phyloP scores from a whole-genome alignment of 768 basidiomycete species.

The Chalciporus pseudorubinellus region DNA sequence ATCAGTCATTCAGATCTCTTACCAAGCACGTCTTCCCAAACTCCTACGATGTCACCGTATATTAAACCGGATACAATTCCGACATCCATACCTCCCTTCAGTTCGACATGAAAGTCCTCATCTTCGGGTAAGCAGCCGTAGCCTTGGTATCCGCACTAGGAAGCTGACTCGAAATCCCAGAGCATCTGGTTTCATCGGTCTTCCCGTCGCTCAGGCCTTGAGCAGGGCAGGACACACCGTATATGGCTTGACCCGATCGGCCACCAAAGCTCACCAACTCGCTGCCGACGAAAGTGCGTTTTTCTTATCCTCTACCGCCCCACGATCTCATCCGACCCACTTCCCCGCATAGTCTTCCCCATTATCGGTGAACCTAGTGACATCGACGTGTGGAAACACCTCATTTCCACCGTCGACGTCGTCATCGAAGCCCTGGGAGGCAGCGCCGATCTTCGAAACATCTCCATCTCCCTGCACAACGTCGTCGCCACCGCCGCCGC shows the following conservation, averaged over 20 bases:
- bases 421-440: slow-evolving; percentile 21
- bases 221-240: slow-evolving; percentile 35
- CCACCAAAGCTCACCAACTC: slow-evolving; percentile 19
- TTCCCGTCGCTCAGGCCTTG: slow-evolving; percentile 33
- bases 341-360: slow-evolving; percentile 23
- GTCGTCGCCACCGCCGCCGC: slow-evolving; percentile 16
- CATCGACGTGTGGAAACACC: slow-evolving; percentile 13
- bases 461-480: slow-evolving; percentile 18
- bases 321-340: background rate
- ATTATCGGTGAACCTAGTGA: slow-evolving; percentile 18
- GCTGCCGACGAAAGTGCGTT: slow-evolving; percentile 25
- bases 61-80: background rate
- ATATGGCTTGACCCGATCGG: slow-evolving; percentile 33
- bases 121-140: slow-evolving; percentile 13
- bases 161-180: too few relatives aligned
- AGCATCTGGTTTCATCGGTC: slow-evolving; percentile 32
- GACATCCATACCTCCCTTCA: too few relatives aligned
- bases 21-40: background rate
- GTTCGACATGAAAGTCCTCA: slow-evolving; percentile 13
- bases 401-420: slow-evolving; percentile 20
- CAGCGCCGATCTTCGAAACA: slow-evolving; percentile 4
- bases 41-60: background rate
- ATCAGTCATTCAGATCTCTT: background rate
- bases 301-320: background rate
- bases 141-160: too few relatives aligned